Evolutionary conservation across 2,329 filamentous ascomycete species (phyloP).

Genomic region (Zymoseptoria crescenta): DNA sequence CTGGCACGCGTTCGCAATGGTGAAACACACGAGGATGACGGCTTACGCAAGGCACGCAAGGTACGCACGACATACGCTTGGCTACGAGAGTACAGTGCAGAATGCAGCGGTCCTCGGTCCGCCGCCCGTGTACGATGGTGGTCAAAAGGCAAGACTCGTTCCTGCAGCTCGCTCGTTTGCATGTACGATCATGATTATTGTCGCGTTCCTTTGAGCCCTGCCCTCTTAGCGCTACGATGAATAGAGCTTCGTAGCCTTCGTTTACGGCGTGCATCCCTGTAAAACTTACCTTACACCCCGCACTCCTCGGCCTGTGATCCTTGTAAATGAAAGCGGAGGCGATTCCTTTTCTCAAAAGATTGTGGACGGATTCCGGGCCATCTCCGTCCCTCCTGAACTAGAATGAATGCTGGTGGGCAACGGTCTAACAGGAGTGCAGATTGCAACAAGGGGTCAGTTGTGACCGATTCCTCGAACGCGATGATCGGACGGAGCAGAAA

Average conservation of each 20-base stretch:
- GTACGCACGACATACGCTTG: background rate
- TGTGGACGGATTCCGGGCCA: background rate
- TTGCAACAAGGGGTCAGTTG: background rate
- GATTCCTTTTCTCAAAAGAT: background rate
- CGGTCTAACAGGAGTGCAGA: background rate
- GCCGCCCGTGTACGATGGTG: too few species aligned
- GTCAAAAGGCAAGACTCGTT: background rate
- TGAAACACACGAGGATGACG: background rate
- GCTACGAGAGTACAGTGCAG: too few species aligned
- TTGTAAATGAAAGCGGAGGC: background rate
- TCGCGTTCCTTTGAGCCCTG: too few species aligned
- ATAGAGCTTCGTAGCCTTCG: too few species aligned
- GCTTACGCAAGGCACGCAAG: background rate
- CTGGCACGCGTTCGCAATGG: background rate
- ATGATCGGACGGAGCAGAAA: too few species aligned
- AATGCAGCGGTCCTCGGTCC: background rate
- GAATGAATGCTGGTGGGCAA: background rate
- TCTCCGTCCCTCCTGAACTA: background rate
- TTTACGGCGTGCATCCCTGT: background rate
- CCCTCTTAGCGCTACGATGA: too few species aligned
- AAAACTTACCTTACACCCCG: background rate
- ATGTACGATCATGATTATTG: too few species aligned
- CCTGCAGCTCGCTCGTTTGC: background rate
- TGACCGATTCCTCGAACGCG: background rate
- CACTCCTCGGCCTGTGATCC: background rate